Evolutionary conservation across 2,329 filamentous ascomycete genomes (phyloP), one percentile per base, ranked within the genome.

Genomic region (Penicillium sp.): DNA sequence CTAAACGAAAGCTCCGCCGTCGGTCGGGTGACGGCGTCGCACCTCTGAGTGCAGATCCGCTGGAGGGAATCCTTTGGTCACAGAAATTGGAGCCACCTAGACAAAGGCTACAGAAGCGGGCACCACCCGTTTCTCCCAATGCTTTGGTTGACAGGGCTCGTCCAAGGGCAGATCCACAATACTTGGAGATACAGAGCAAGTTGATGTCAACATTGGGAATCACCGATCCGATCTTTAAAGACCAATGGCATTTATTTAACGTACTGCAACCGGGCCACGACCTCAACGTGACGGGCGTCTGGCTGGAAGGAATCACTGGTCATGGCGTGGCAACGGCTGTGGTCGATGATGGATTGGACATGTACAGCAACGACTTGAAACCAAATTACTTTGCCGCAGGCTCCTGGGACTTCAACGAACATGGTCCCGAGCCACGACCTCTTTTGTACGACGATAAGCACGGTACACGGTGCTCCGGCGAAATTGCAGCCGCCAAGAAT

Each of bases 221-320:
- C 64, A 76, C 81, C 35, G 95, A 99, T 70, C 95, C 95, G 18
- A 96, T 96, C 54, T 99, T 98, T 77, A 82, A 85, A 43, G 89
- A 96, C 57, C 95, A 99, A 77, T 99, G 95, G 95, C 95, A 99
- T 82, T 80, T 99, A 49, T 88, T 90, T 79, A 99, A 99, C 73
- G 82, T 89, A 0, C 73, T 89, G 6, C 87, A 96, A 67, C 73
- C 87, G 0, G 94, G 93, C 6, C 91, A 98, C 76, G 95, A 99
- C 73, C 85, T 99, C 70, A 99, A 99, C 70, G 92, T 98, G n/a
- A 96, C 92, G 0, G 92, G 88, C 13, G 83, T 98, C 6, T 99
- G 95, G 95, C 74, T 91, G 67, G 87, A 95, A 67, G 94, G 93
- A 4, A 88, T 97, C 58, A 98, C 94, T 0, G 95, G 95, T 55